Evolutionary conservation across 768 basidiomycete species (phyloP), one percentile per base, ranked within the genome.

Genomic region (Cyathus striatus): DNA sequence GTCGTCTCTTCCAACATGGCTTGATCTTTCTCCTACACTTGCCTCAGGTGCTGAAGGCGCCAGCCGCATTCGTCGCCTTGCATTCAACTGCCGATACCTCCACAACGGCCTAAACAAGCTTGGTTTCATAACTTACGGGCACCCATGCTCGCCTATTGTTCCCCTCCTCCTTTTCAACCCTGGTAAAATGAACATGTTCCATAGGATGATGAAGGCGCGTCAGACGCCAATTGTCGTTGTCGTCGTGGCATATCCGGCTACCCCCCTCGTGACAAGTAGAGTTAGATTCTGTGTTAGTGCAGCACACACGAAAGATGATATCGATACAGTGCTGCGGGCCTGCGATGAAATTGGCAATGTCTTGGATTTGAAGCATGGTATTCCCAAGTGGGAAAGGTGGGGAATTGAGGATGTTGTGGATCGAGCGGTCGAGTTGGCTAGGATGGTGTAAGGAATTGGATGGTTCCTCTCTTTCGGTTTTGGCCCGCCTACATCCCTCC

Each of bases 51-150:
- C 73, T 0, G 94, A 98, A 65, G 95, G 96, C 10, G 68, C 72
- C 24, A 76, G 79, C 50, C 83, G 96, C 21, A 72, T 98, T 4
- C 81, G 83, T 27, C 80, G 96, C 17, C 74, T 99, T 27, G 92
- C 94, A 1, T 99, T 99, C 76, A 98, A 98, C 70, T 76, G 88
- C 14, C 81, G 92, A 17, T 99, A 98, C 67, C 83, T 99, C 38
- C 84, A 87, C 49, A 76, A 76, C 4, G 95, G 83, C 1, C 74
- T 99, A 43, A 72, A 77, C 53, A 94, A 90, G 56, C 80, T 99
- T 24, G 96, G 96, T 0, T 99, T 99, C 73, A 95, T 99, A 69
- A 90, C 89, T 5, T 96, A 93, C 55, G 95, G 95, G 0, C 83
- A 90, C 62, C 78, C 83, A 25, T 82, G 90, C 51, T 92, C 90